Evolutionary conservation across 176 grass and related monocot species (phyloP), one percentile per base, ranked within the genome.

Genomic region (Thalia dealbata): DNA sequence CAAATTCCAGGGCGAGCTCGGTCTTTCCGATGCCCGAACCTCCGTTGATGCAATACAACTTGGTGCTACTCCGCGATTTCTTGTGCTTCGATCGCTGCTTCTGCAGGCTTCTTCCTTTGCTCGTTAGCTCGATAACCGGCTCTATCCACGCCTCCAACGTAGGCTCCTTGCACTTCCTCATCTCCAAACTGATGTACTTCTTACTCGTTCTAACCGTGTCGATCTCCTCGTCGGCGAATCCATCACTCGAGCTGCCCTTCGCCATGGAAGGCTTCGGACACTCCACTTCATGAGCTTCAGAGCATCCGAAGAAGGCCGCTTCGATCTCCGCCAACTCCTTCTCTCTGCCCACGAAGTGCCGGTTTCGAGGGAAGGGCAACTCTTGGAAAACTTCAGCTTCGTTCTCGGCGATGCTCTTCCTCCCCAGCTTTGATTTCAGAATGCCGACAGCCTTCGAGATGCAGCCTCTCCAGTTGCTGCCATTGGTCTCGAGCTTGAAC

Each of bases 91-190:
- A 86, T 63, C 95, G 83, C 75, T 91, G 90, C 85, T 85, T 99
- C 63, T 99, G 90, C 32, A 88, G 79, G 14, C 51, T 79, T 81
- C 90, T 82, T 51, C 83, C 82, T 97, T 92, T 92, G 61, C 84
- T 74, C 18, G 84, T 80, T 66, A 90, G 73, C 62, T 91, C 95
- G 15, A 99, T 86, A 26, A 91, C 90, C 6, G 95, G 90, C 70
- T 99, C 95, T 14, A 99, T 93, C 95, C 95, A 99, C 65, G 95
- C 85, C 61, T 99, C 95, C 75, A 95, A 68, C 44, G 87, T 95
- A 3, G 95, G 95, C 70, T 99, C 95, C 79, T 99, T 99, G 78
- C 77, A 91, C 81, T 95, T 99, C 73, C 81, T 87, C 95, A 95
- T 81, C 22, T 99, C 95, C 83, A 95, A 75, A 72, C 79, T 99